Evolutionary conservation across 805 yeast species (phyloP), one percentile per base, ranked within the genome.

Genomic region (Blastobotrys terrestris): DNA sequence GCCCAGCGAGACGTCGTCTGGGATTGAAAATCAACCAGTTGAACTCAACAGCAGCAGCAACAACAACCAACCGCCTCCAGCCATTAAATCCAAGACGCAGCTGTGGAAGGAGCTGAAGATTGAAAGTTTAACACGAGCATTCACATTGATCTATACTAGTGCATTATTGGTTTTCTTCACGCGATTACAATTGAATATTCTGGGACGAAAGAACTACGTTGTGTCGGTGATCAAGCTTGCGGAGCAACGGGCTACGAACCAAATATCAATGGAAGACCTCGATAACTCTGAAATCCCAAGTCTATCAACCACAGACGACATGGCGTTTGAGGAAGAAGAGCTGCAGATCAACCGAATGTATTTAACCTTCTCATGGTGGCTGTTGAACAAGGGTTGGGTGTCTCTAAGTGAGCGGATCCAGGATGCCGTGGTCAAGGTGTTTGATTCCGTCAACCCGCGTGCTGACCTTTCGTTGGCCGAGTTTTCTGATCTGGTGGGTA

Each of bases 321-420:
- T 55, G 18, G 58, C 60, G 11, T 18, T 57, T 39, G 66, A 61
- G 19, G 64, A 60, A 26, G 60, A 62, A 50, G 64, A 60, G 39
- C 44, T 57, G 39, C 73, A 69, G 39, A 78, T 78, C 58, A 81
- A 84, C 63, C 92, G 94, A 61, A 85, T 89, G 49, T 92, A 86
- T 65, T 73, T 92, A 46, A 85, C 95, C 0, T 78, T 89, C 56
- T 84, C 91, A 55, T 92, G 97, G 97, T 92, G 97, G 97, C 68
- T 92, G 46, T 73, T 92, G 49, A 90, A 92, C 67, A 80, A 83
- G 58, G 98, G 98, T 0, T 89, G 94, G 90, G 61, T 75, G 19
- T 71, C 74, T 35, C 70, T 87, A 39, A 74, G 79, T 19, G 69
- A 73, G 26, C 68, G 75, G 18, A 79, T 88, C 26, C 80, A 81